Conservation (phyloP, 1,284 basidiomycete genomes). For the Hypsizygus ulmarius region DNA sequence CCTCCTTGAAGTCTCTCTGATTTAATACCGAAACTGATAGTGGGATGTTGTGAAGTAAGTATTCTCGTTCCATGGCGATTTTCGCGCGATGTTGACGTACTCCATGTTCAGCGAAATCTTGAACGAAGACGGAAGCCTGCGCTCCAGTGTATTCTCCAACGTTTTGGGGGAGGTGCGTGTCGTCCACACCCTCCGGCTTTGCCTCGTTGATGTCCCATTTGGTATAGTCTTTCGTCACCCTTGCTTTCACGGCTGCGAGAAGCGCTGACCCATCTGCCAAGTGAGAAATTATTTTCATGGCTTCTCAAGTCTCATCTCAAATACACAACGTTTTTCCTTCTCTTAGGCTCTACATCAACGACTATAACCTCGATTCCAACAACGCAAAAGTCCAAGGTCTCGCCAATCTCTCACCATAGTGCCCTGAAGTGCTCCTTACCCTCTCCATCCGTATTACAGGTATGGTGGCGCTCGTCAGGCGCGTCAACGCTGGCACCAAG, state of each 20-base stretch:
- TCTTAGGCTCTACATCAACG: conserved; percentile 41
- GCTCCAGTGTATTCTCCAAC: conserved; percentile 41
- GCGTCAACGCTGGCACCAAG: conserved; percentile 30
- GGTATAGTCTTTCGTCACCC: conserved; percentile 36
- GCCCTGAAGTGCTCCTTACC: neutral
- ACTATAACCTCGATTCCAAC: conserved; percentile 41
- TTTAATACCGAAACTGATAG: conserved; percentile 14
- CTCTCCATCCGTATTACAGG: conserved; percentile 13
- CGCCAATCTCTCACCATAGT: neutral
- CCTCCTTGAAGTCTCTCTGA: neutral
- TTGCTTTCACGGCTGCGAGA: conserved; percentile 42
- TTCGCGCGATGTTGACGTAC: neutral
- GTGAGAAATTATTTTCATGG: conserved; percentile 18
- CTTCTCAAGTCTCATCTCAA: neutral
- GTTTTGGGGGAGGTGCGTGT: conserved; percentile 36
- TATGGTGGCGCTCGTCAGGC: conserved; percentile 35
- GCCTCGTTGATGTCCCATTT: neutral
- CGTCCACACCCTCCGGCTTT: neutral
- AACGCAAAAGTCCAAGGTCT: conserved; percentile 34
- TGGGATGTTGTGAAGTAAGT: conserved; percentile 42
- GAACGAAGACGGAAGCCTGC: conserved; percentile 42
- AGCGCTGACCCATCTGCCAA: conserved; percentile 35
- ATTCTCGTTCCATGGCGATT: neutral
- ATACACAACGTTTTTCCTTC: neutral
- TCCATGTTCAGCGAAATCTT: conserved; percentile 35